Conservation (phyloP, 2,329 filamentous ascomycete species). For the Penicillium oxalicum region DNA sequence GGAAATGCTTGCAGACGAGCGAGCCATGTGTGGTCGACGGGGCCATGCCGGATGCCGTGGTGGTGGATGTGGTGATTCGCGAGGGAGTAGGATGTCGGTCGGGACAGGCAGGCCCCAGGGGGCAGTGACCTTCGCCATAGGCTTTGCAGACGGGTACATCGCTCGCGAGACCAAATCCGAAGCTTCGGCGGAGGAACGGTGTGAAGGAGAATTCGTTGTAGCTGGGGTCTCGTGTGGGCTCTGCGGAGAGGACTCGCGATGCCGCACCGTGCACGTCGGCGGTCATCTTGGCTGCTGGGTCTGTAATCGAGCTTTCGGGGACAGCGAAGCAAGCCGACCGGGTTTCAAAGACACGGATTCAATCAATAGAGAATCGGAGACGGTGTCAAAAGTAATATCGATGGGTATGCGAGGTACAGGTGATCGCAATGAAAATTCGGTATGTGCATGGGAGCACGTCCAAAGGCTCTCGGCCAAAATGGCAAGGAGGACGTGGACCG, state of each 20-base stretch:
- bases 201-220: constrained; percentile 74
- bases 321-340: background rate
- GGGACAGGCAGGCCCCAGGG: constrained; percentile 73
- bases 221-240: constrained; percentile 31
- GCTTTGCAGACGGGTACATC: constrained; percentile 78
- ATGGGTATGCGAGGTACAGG: too few relatives aligned
- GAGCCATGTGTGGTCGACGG: constrained; percentile 42
- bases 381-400: too few relatives aligned
- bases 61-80: constrained; percentile 39
- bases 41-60: constrained; percentile 37
- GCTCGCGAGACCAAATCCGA: constrained; percentile 75
- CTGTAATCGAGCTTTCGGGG: background rate
- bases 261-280: constrained; percentile 30
- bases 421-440: too few relatives aligned
- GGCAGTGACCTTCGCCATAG: constrained; percentile 80
- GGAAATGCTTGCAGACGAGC: constrained; percentile 97
- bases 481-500: too few relatives aligned
- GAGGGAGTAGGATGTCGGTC: constrained; percentile 65
- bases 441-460: too few relatives aligned
- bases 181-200: constrained; percentile 74
- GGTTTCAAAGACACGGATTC: too few relatives aligned
- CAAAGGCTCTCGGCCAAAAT: too few relatives aligned
- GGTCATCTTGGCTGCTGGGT: constrained; percentile 23
- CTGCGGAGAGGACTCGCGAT: constrained; percentile 31
- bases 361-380: too few relatives aligned